Base-by-base conservation (phyloP, 768 basidiomycete genomes). In the Kwoniella europaea region DNA sequence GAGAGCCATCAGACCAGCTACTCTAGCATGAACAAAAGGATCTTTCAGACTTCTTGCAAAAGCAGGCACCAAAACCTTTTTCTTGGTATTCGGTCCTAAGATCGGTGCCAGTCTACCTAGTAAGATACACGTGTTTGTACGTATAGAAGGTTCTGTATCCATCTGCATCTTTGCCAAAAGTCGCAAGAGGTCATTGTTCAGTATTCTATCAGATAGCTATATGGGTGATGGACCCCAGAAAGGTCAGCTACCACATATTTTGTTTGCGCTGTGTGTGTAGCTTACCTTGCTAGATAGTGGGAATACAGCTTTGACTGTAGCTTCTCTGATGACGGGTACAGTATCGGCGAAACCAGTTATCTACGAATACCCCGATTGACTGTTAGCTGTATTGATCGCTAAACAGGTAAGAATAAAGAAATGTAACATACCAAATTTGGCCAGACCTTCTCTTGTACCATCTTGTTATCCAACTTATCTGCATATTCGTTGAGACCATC, bases 261-360 rank as follows among this genome's bases (percentile, higher is more conserved):
- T 35, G 10, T 35, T 9, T 35, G 35, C 35, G 6, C 5, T 1
- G 35, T 7, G 6, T 35, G 15, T 2, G 43, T 7, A 12, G 54
- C 65, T 59, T 46, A 92, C 94, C 85, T 98, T 94, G 15, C 92
- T 89, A 0, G 95, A 89, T 27, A 99, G 85, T 10, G 92, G 86
- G 71, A 89, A 90, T 54, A 98, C 90, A 0, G 93, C 90, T 78
- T 92, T 93, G 57, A 96, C 88, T 0, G 97, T 98, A 0, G 93
- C 93, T 83, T 98, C 97, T 50, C 97, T 89, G 68, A 99, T 92
- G 57, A 98, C 86, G 1, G 95, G 90, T 2, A 98, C 92, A 0
- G 94, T 95, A 80, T 99, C 97, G 3, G 91, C 88, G 79, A 98
- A 98, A 0, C 97, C 97, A 3, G 93, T 92, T 89, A 96, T 93